Conservation (phyloP, 495 filamentous ascomycete genomes). For the Penicillium manginii region DNA sequence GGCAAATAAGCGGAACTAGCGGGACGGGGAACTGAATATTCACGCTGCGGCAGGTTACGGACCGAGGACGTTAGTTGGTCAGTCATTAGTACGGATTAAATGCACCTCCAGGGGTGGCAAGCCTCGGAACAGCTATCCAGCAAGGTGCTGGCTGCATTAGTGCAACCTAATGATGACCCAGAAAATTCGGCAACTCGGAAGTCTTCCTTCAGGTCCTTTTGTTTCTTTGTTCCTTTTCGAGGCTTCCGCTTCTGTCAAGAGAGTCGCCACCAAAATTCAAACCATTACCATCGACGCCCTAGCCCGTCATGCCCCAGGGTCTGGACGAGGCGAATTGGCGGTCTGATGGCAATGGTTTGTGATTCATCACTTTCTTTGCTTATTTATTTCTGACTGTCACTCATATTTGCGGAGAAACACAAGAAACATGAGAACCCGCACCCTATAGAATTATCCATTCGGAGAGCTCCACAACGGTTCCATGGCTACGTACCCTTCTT, state of each 20-base stretch:
- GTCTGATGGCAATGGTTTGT: not conserved
- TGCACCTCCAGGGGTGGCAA: too few relatives aligned
- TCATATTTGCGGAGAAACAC: not conserved
- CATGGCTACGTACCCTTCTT: constrained; percentile 8
- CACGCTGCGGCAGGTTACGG: constrained; percentile 10
- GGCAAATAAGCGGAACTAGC: constrained; percentile 4
- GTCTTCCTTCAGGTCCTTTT: too few relatives aligned
- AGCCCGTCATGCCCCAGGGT: not conserved
- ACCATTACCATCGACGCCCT: too few relatives aligned
- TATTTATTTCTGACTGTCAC: not conserved
- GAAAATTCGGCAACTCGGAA: too few relatives aligned
- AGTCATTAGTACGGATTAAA: not conserved
- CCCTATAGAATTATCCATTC: constrained; percentile 4
- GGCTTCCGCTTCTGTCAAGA: not conserved
- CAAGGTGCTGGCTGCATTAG: too few relatives aligned
- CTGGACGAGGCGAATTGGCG: not conserved
- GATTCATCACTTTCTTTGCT: constrained; percentile 1
- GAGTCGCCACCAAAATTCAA: not conserved
- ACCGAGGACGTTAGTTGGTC: constrained; percentile 3
- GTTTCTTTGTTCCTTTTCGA: too few relatives aligned
- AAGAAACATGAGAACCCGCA: too few relatives aligned
- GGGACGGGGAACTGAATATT: constrained; percentile 4
- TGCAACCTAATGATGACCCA: too few relatives aligned
- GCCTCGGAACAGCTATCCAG: not conserved
- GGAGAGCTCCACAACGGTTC: constrained; percentile 19